A percentile compares a stretch with the other conserved stretches of the same genome.
Conservation (phyloP, 106 monocot species). For the Platanthera zijinensis region DNA sequence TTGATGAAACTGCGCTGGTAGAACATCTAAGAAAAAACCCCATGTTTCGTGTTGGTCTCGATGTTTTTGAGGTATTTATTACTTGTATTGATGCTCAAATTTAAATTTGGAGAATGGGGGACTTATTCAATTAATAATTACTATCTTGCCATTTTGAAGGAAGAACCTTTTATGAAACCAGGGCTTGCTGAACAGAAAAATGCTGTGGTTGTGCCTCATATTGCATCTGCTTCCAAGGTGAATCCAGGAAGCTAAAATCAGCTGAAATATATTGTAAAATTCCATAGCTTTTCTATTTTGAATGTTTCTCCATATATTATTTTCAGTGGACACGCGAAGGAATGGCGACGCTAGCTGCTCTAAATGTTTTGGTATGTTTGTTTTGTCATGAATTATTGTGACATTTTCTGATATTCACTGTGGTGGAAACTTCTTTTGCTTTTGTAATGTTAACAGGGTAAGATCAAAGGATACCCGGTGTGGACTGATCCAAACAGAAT, state of each 20-base stretch:
- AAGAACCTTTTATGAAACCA: slow-evolving; percentile 97
- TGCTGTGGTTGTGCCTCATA: slow-evolving; percentile 91
- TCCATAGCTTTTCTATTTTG: neutral
- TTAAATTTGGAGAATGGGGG: neutral
- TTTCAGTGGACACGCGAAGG: slow-evolving; percentile 97
- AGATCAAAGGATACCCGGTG: slow-evolving; percentile 88
- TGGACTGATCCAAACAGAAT: slow-evolving; percentile 78
- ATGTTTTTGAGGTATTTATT: slow-evolving; percentile 88
- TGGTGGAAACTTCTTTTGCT: neutral
- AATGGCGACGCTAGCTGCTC: slow-evolving; percentile 94
- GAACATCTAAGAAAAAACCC: slow-evolving; percentile 92
- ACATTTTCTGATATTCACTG: neutral
- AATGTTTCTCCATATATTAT: neutral
- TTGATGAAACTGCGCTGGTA: slow-evolving; percentile 89
- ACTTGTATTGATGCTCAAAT: neutral
- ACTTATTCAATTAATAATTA: neutral
- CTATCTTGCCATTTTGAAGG: slow-evolving; percentile 34
- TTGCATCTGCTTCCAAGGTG: slow-evolving; percentile 99
- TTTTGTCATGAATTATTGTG: neutral
- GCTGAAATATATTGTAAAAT: neutral
- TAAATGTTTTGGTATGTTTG: slow-evolving; percentile 79
- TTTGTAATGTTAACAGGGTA: slow-evolving; percentile 37
- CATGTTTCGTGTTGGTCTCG: slow-evolving; percentile 96
- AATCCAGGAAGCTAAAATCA: neutral
- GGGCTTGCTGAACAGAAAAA: slow-evolving; percentile 94